Conservation (phyloP, 1,284 basidiomycete genomes). For the Rhizoctonia solani region DNA sequence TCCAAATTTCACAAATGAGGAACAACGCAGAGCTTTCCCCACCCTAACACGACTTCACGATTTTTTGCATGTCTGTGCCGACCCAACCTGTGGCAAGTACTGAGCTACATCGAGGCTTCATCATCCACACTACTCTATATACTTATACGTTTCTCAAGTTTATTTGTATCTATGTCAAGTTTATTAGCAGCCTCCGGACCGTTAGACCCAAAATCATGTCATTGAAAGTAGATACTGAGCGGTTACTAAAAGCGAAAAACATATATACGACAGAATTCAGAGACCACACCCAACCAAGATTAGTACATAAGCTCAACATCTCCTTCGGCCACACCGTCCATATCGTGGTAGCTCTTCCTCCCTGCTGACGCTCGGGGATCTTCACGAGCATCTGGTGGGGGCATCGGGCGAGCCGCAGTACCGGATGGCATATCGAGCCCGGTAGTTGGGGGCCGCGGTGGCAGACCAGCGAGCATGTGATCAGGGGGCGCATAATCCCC, state of each 20-base stretch:
- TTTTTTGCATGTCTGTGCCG: constrained; percentile 6
- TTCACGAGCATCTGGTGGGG: constrained; percentile 82
- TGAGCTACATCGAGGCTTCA: background rate
- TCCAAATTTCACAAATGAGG: background rate
- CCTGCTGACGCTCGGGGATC: constrained; percentile 83
- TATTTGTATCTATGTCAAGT: background rate
- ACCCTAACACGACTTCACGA: constrained; percentile 17
- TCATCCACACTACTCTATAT: background rate
- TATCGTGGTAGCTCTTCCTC: constrained; percentile 82
- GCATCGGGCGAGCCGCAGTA: constrained; percentile 48
- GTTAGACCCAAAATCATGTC: too few relatives aligned
- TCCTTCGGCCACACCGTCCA: constrained; percentile 85
- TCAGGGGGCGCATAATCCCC: constrained; percentile 65
- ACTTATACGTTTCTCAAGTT: background rate
- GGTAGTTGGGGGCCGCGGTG: constrained; percentile 68
- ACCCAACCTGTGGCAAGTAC: background rate
- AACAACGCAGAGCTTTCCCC: background rate
- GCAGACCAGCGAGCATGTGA: constrained; percentile 63
- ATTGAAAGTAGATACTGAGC: constrained; percentile 23
- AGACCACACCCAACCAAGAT: background rate
- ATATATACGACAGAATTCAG: constrained; percentile 27
- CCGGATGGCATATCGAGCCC: constrained; percentile 46
- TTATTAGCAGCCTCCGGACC: background rate
- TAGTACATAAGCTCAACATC: constrained; percentile 59
- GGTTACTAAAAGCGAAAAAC: constrained; percentile 20